Evolutionary conservation across 805 yeast species (phyloP).

Genomic region (Yarrowia sp.): DNA sequence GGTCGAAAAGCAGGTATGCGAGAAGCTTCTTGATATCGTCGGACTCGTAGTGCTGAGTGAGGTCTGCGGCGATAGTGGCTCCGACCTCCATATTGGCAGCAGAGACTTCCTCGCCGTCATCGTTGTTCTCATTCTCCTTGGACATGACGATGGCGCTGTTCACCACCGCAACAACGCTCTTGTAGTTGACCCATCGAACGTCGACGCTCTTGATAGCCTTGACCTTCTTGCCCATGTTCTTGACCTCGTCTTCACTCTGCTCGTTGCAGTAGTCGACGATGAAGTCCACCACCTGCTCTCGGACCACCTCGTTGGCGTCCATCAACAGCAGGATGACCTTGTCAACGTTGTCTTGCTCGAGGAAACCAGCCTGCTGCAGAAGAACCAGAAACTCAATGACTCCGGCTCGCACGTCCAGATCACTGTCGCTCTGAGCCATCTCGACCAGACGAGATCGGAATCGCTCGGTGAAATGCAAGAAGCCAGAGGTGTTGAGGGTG

Average conservation of each 20-base stretch:
- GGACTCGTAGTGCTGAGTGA: background rate
- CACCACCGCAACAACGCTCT: background rate
- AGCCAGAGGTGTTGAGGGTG: slow-evolving; percentile 53
- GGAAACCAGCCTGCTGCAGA: slow-evolving; percentile 57
- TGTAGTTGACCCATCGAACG: background rate
- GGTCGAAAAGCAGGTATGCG: background rate
- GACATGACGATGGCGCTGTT: background rate
- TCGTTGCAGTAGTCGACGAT: slow-evolving; percentile 40
- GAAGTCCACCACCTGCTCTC: slow-evolving; percentile 56
- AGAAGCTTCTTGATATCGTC: background rate
- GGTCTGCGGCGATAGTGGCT: background rate
- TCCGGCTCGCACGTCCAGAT: slow-evolving; percentile 51
- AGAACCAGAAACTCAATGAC: slow-evolving; percentile 55
- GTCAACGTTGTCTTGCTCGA: slow-evolving; percentile 58
- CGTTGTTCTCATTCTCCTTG: background rate
- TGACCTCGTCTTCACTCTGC: slow-evolving; percentile 33
- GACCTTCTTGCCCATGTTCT: slow-evolving; percentile 15
- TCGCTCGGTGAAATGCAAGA: slow-evolving; percentile 75
- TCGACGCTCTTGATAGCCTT: background rate
- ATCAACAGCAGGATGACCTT: slow-evolving; percentile 44
- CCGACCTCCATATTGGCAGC: background rate
- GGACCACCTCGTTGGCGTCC: slow-evolving; percentile 39
- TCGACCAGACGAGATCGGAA: slow-evolving; percentile 64
- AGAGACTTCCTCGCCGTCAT: background rate
- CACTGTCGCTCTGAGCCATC: slow-evolving; percentile 58